Evolutionary conservation across 495 filamentous ascomycete species (phyloP).

Genomic region (Penicillium fimorum): DNA sequence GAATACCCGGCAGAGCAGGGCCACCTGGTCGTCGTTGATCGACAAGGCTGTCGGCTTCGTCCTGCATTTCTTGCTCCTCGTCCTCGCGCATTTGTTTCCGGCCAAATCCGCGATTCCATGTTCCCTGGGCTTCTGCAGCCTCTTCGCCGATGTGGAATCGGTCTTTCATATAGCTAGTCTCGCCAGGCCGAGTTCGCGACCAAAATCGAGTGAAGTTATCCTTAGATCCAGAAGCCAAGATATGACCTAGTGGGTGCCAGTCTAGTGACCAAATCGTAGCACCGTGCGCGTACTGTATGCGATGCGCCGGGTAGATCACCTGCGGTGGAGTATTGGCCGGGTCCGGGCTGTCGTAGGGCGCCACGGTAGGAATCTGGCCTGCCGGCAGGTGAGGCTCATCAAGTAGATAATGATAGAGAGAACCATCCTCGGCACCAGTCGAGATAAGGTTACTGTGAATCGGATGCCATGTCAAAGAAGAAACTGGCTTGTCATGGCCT

Average conservation of each 20-base stretch:
- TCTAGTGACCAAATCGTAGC: conserved; percentile 95
- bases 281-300: conserved; percentile 80
- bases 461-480: conserved; percentile 90
- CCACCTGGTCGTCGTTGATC: conserved; percentile 75
- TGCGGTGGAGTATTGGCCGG: conserved; percentile 75
- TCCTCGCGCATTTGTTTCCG: conserved; percentile 82
- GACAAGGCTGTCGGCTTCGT: conserved; percentile 88
- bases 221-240: conserved; percentile 97
- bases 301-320: conserved; percentile 84
- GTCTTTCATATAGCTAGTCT: conserved; percentile 78
- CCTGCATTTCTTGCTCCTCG: conserved; percentile 88
- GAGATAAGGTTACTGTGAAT: conserved; percentile 84
- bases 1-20: conserved; percentile 53
- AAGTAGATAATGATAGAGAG: conserved; percentile 86
- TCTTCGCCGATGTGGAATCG: conserved; percentile 92
- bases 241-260: conserved; percentile 95
- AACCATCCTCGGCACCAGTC: conserved; percentile 84
- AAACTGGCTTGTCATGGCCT: conserved; percentile 94
- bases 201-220: conserved; percentile 96
- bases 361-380: conserved; percentile 63
- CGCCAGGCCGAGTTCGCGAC: conserved; percentile 84
- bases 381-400: conserved; percentile 84
- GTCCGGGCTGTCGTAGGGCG: conserved; percentile 79
- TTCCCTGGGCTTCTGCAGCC: conserved; percentile 88
- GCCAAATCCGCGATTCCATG: conserved; percentile 79